A percentile compares a stretch with the other conserved stretches of the same genome.
These are phyloP conservation scores for Porogramme epimiltina DNA, from an alignment of 1,284 basidiomycete genomes.

Conservation along the genomic window DNA sequence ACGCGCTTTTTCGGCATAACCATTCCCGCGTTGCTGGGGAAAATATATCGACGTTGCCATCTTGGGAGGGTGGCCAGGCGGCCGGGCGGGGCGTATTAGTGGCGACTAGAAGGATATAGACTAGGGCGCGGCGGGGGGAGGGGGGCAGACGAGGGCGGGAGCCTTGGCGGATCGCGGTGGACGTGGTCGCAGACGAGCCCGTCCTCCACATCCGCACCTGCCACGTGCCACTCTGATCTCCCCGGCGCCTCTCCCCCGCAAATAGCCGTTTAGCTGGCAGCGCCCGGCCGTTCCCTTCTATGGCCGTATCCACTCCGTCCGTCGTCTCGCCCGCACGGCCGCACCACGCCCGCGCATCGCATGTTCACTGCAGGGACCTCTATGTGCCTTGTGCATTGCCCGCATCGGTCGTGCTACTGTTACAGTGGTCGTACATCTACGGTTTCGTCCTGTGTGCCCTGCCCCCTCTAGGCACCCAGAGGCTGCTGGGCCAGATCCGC, in stretches of 20 bases:
- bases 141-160: constrained; percentile 1
- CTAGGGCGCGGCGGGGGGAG: constrained; percentile 18
- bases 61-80: constrained; percentile 14
- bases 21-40: constrained; percentile 44
- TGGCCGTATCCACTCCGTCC: too few relatives aligned
- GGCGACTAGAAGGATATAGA: constrained; percentile 22
- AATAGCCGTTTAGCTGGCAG: too few relatives aligned
- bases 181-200: constrained; percentile 7
- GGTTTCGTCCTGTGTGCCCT: neutral
- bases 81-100: constrained; percentile 1
- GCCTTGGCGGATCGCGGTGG: constrained; percentile 3
- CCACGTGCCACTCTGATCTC: constrained; percentile 7
- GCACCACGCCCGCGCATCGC: too few relatives aligned
- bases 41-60: constrained; percentile 56
- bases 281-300: too few relatives aligned
- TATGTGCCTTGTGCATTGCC: neutral
- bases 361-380: neutral
- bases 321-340: too few relatives aligned
- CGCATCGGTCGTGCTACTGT: constrained; percentile 6
- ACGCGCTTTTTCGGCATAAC: constrained; percentile 47
- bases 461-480: constrained; percentile 39
- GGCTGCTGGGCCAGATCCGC: constrained; percentile 84
- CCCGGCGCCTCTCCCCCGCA: neutral
- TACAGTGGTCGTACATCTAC: constrained; percentile 21
- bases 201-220: neutral